These are phyloP conservation scores for Dissoconium aciculare DNA, from an alignment of 2,329 filamentous ascomycete genomes.

Conservation along the genomic window DNA sequence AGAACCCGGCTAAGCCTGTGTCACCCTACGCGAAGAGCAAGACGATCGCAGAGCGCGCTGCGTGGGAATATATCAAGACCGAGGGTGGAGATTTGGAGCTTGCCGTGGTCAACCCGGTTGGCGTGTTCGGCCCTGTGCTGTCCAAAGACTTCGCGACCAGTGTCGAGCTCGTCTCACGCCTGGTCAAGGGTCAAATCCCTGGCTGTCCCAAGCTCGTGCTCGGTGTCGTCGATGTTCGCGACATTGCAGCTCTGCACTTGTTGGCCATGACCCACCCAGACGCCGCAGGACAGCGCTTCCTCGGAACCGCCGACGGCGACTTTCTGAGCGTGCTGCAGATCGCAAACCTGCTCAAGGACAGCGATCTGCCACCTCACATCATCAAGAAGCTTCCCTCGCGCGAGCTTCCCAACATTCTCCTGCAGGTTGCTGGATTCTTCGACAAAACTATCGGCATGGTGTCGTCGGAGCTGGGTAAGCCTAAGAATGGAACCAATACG, in stretches of 20 bases:
- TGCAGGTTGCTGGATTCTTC: too few relatives aligned
- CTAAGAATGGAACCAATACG: slow-evolving; percentile 10
- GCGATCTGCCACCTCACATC: too few relatives aligned
- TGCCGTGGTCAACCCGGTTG: slow-evolving; percentile 18
- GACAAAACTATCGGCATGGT: slow-evolving; percentile 13
- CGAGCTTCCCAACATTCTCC: too few relatives aligned
- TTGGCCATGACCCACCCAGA: slow-evolving; percentile 17
- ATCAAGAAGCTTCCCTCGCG: too few relatives aligned
- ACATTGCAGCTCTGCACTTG: slow-evolving; percentile 22
- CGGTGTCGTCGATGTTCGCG: slow-evolving; percentile 21
- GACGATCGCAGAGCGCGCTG: slow-evolving; percentile 22
- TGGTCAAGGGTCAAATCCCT: slow-evolving; percentile 21
- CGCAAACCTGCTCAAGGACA: slow-evolving; percentile 14
- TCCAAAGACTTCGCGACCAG: slow-evolving; percentile 14
- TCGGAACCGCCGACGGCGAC: slow-evolving; percentile 10
- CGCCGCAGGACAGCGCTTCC: slow-evolving; percentile 15
- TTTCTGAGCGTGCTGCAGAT: slow-evolving; percentile 14
- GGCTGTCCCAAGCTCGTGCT: slow-evolving; percentile 18
- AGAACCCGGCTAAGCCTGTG: slow-evolving; percentile 7
- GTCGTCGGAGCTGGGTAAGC: slow-evolving; percentile 15
- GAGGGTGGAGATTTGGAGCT: slow-evolving; percentile 20
- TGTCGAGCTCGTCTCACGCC: slow-evolving; percentile 14
- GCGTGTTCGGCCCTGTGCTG: slow-evolving; percentile 22
- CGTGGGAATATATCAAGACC: slow-evolving; percentile 23
- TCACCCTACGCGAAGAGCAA: slow-evolving; percentile 23